These are phyloP conservation scores for Penicillium silybi DNA, from an alignment of 495 filamentous ascomycete species.

Conservation along the genomic window DNA sequence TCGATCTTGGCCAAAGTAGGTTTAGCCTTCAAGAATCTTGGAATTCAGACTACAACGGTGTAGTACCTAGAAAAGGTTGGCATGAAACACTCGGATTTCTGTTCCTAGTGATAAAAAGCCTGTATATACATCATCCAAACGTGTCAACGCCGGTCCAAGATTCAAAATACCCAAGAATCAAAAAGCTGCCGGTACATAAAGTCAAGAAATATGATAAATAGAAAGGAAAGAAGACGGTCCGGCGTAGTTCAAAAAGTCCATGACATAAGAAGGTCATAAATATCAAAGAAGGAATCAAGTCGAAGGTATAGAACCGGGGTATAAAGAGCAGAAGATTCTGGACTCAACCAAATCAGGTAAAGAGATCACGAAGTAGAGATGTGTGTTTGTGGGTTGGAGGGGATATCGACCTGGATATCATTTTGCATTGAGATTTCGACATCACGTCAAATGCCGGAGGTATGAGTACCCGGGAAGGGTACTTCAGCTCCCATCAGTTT, in stretches of 20 bases:
- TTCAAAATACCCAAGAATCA: background rate
- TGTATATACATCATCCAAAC: constrained; percentile 22
- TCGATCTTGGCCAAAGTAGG: too few relatives aligned
- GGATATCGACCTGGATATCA: constrained; percentile 13
- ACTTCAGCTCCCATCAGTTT: constrained; percentile 23
- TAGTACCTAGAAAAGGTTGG: background rate
- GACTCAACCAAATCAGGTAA: constrained; percentile 15
- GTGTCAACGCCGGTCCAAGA: constrained; percentile 8
- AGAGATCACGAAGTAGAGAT: constrained; percentile 3
- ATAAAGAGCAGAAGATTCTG: constrained; percentile 18
- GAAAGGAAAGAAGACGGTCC: background rate
- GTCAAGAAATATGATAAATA: background rate
- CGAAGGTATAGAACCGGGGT: constrained; percentile 20
- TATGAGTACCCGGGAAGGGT: background rate
- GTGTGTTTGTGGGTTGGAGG: background rate
- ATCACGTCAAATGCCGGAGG: background rate
- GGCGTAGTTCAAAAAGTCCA: constrained; percentile 3
- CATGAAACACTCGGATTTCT: background rate
- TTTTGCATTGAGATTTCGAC: background rate
- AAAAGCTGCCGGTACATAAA: background rate
- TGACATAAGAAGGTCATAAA: constrained; percentile 2
- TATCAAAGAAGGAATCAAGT: constrained; percentile 5
- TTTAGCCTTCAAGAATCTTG: too few relatives aligned
- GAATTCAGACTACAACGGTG: too few relatives aligned
- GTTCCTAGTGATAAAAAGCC: constrained; percentile 12